Evolutionary conservation across 2,329 filamentous ascomycete species (phyloP).

Genomic region (Trichoderma guizhouense): DNA sequence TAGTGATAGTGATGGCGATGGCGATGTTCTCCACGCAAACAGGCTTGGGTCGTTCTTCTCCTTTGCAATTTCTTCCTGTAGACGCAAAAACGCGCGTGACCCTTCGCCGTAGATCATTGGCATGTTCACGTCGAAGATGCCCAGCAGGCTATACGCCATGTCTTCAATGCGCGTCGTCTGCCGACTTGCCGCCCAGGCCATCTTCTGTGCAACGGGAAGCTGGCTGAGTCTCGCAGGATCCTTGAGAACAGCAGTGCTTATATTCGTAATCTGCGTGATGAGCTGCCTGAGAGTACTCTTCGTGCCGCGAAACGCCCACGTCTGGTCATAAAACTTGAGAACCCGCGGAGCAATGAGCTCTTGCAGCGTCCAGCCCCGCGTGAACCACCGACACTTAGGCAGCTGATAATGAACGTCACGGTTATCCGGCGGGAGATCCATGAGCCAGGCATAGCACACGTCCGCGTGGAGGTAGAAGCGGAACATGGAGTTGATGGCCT

Average conservation of each 20-base stretch:
- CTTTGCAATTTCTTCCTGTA: background rate
- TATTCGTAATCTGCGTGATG: background rate
- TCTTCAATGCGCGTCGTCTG: background rate
- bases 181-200: background rate
- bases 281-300: background rate
- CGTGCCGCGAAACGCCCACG: background rate
- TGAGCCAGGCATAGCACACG: background rate
- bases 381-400: slow-evolving; percentile 20
- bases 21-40: background rate
- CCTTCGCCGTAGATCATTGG: background rate
- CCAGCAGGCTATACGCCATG: background rate
- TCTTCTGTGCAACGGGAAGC: background rate
- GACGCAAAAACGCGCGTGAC: background rate
- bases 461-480: background rate
- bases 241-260: background rate
- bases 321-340: slow-evolving; percentile 26
- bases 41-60: background rate
- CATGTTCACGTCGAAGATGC: background rate
- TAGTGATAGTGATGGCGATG: too few species aligned
- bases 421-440: background rate
- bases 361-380: slow-evolving; percentile 20
- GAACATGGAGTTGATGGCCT: background rate
- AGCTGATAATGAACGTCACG: background rate
- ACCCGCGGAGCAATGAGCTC: slow-evolving; percentile 29
- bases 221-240: background rate